Conservation (phyloP, 768 basidiomycete genomes). For the Phanerochaete carnosa region DNA sequence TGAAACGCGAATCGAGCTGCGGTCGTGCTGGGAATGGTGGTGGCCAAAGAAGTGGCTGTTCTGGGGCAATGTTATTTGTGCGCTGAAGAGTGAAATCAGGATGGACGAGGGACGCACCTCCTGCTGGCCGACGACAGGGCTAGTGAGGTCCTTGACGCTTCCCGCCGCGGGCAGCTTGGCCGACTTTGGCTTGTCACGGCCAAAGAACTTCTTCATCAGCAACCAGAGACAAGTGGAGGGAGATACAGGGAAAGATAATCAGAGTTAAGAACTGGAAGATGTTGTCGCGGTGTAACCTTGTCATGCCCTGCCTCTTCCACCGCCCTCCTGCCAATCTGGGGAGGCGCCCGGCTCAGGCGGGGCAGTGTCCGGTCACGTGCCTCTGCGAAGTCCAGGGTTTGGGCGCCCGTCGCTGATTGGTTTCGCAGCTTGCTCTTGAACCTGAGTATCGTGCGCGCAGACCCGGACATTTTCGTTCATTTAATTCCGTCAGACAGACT, state of each 20-base stretch:
- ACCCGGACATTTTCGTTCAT: background rate
- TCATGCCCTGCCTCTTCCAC: background rate
- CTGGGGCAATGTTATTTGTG: slow-evolving; percentile 8
- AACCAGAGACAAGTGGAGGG: background rate
- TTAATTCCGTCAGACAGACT: background rate
- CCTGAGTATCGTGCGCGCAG: background rate
- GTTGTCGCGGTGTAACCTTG: background rate
- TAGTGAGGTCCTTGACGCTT: slow-evolving; percentile 25
- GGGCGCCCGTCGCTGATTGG: no score
- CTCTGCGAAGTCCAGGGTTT: no score
- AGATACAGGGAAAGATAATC: background rate
- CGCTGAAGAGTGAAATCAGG: slow-evolving; percentile 1
- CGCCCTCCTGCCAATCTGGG: background rate
- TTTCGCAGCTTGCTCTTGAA: no score
- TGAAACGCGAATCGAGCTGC: slow-evolving; percentile 6
- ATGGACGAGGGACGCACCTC: slow-evolving; percentile 20
- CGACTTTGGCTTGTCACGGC: slow-evolving; percentile 44
- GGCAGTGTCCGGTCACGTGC: background rate
- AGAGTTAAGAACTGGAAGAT: background rate
- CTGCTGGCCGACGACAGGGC: slow-evolving; percentile 13
- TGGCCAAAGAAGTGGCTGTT: slow-evolving; percentile 7
- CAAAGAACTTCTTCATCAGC: slow-evolving; percentile 62
- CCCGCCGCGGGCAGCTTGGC: slow-evolving; percentile 26
- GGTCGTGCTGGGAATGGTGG: slow-evolving; percentile 8
- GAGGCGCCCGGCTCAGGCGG: background rate